phyloP scores from a whole-genome alignment of 352 stramenopile genomes.

The Plasmopara viticola region DNA sequence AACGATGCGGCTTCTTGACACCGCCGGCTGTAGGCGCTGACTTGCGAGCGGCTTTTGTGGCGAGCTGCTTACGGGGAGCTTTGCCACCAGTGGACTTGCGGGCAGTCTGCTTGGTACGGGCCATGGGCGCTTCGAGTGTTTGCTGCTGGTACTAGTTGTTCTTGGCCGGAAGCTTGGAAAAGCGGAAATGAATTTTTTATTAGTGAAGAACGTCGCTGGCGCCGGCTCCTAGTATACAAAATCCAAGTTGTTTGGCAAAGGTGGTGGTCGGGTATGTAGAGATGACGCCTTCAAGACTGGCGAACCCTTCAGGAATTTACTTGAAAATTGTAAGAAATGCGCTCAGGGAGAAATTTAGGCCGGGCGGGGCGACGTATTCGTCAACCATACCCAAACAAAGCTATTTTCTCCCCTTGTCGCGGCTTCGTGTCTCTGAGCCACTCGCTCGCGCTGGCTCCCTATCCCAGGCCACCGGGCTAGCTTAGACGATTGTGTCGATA shows the following conservation, averaged over 20 bases:
- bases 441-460: slow-evolving; percentile 21
- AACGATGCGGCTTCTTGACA: slow-evolving; percentile 87
- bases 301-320: slow-evolving; percentile 11
- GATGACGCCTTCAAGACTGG: slow-evolving; percentile 14
- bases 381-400: slow-evolving; percentile 12
- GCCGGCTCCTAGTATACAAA: slow-evolving; percentile 30
- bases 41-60: slow-evolving; percentile 90
- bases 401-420: slow-evolving; percentile 19
- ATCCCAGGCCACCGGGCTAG: slow-evolving; percentile 1
- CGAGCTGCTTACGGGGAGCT: slow-evolving; percentile 91
- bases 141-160: slow-evolving; percentile 3
- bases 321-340: slow-evolving; percentile 3
- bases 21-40: slow-evolving; percentile 87
- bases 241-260: slow-evolving; percentile 14
- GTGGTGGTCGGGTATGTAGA: slow-evolving; percentile 33
- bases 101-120: slow-evolving; percentile 96
- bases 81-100: slow-evolving; percentile 94
- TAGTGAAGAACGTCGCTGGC: background rate
- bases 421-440: slow-evolving; percentile 33
- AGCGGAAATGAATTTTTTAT: slow-evolving; percentile 31
- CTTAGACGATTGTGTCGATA: background rate
- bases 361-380: slow-evolving; percentile 26
- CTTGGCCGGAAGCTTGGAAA: slow-evolving; percentile 30
- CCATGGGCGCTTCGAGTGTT: slow-evolving; percentile 49
- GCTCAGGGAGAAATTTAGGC: slow-evolving; percentile 1